Evolutionary conservation across 345 rosid genomes (phyloP), one percentile per base, ranked within the genome.

Genomic region (Luvunga scandens): DNA sequence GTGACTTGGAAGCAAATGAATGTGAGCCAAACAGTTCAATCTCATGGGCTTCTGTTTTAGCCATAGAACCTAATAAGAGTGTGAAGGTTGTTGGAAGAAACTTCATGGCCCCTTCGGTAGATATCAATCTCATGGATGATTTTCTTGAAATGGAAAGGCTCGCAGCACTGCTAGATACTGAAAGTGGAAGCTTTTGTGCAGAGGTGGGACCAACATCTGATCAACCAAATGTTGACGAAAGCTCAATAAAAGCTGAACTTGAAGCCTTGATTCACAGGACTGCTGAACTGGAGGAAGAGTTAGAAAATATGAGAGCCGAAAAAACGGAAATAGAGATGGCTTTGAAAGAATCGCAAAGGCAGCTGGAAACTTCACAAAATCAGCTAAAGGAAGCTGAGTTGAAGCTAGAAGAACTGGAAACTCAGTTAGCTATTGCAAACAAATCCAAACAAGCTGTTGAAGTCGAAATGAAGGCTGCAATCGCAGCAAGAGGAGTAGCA

Each of bases 71-170:
- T 22, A 64, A 79, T 74, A 86, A 82, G 81, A 86, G 84, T 42
- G 88, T 76, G 67, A 90, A 78, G 80, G 38, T 75, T 7, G 50
- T 25, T 14, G 85, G 82, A 53, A 86, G 86, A 72, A 87, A 79
- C 56, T 65, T 80, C 1, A 80, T 85, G 84, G 67, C 83, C 74
- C 79, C 91, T 75, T 82, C 87, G 6, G 74, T 77, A 56, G 88
- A 89, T 61, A 83, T 90, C 50, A 87, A 89, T 85, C 90, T 96
- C 81, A 90, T 96, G 99, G 98, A 93, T 84, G 99, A 95, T 81
- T 95, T 95, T 86, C 92, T 95, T 24, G 99, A 95, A 86, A 93
- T 95, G 97, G 94, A 93, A 78, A 91, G 86, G 85, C 91, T 94
- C 1, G 98, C 93, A 28, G 89, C 93, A 57, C 69, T 76, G 70